Percentiles rank a stretch among this genome's conserved stretches.
Conservation (phyloP, 805 yeast species). For the Candida stauntonica region DNA sequence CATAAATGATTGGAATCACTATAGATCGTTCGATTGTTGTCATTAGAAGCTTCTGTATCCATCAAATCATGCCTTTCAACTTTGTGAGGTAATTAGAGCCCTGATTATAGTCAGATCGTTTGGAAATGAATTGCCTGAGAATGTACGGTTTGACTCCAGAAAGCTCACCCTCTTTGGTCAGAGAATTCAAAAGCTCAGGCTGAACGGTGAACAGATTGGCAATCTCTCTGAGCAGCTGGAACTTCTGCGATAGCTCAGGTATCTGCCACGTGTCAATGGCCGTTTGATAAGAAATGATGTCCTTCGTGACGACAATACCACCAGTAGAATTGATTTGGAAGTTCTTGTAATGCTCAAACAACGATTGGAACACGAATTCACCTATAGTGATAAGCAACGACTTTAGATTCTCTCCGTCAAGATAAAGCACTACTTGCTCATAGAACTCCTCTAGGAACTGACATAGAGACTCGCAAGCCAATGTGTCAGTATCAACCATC, state of each 20-base stretch:
- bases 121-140: conserved; percentile 61
- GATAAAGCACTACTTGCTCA: conserved; percentile 34
- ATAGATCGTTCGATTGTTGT: too few species aligned
- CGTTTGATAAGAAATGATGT: conserved; percentile 71
- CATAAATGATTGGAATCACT: too few species aligned
- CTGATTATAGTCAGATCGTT: conserved; percentile 65
- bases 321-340: conserved; percentile 78
- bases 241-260: conserved; percentile 53
- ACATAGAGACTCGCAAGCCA: conserved; percentile 61
- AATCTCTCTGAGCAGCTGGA: conserved; percentile 71
- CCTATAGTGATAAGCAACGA: conserved; percentile 56
- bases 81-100: conserved; percentile 28
- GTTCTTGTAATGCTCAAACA: conserved; percentile 70
- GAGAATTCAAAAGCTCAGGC: conserved; percentile 69
- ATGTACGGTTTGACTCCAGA: conserved; percentile 58
- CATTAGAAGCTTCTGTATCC: too few species aligned
- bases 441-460: conserved; percentile 44
- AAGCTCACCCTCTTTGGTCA: conserved; percentile 78
- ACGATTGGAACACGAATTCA: conserved; percentile 46
- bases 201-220: conserved; percentile 84
- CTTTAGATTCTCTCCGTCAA: conserved; percentile 45
- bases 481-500: conserved; percentile 55
- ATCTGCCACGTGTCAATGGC: conserved; percentile 65
- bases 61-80: conserved; percentile 22
- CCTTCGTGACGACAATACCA: conserved; percentile 77